Conservation (phyloP, 176 grass and related monocot genomes). For the Hsuehochloa calcarea region DNA sequence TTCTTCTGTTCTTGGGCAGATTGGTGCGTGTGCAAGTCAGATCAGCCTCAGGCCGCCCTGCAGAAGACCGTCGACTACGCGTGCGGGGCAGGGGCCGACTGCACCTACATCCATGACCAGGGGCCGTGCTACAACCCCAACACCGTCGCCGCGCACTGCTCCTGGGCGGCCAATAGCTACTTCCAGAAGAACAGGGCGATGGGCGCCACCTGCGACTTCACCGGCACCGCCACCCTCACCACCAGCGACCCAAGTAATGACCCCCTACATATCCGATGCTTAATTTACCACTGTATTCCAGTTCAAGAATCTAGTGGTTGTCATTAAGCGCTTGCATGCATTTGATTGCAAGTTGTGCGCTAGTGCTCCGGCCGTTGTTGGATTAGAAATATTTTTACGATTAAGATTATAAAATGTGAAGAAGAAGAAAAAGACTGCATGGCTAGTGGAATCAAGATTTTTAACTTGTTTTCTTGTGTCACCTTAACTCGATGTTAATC, state of each 20-base stretch:
- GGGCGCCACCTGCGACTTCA: slow-evolving; percentile 73
- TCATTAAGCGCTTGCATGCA: background rate
- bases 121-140: slow-evolving; percentile 81
- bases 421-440: background rate
- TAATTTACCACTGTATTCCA: background rate
- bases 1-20: slow-evolving; percentile 33
- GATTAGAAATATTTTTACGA: background rate
- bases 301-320: background rate
- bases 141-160: slow-evolving; percentile 74
- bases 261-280: background rate
- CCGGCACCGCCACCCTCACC: slow-evolving; percentile 56
- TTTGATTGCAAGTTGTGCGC: background rate
- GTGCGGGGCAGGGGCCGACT: slow-evolving; percentile 85
- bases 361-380: background rate
- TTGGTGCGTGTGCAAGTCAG: slow-evolving; percentile 87
- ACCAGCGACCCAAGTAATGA: slow-evolving; percentile 73
- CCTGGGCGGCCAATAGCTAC: slow-evolving; percentile 91
- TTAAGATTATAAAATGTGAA: too few relatives aligned
- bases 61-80: slow-evolving; percentile 98
- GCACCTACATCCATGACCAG: slow-evolving; percentile 47
- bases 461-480: background rate
- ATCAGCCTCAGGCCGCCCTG: slow-evolving; percentile 43
- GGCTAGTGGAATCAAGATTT: background rate
- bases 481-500: background rate
- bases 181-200: slow-evolving; percentile 70